A percentile compares a stretch with the other conserved stretches of the same genome.
phyloP scores from a whole-genome alignment of 176 grass and related monocot species.

The Phyllostachys edulis region DNA sequence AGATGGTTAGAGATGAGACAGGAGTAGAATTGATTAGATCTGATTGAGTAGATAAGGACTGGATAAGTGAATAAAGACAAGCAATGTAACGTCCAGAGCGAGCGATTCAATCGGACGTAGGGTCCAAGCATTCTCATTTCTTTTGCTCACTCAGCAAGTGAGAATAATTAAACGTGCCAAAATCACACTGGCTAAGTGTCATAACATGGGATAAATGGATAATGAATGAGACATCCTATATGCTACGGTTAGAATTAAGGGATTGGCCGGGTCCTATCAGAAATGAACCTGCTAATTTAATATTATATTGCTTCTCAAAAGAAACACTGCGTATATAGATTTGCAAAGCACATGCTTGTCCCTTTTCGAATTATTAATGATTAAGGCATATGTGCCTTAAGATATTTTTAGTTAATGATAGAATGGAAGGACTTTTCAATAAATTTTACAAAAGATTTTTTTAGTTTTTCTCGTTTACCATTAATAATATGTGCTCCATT shows the following conservation, averaged over 20 bases:
- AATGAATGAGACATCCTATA: not conserved
- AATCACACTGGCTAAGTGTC: not conserved
- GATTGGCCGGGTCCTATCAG: not conserved
- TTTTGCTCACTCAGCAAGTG: not conserved
- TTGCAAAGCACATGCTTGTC: not conserved
- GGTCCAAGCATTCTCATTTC: not conserved
- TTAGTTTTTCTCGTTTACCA: not conserved
- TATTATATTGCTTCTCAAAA: not conserved
- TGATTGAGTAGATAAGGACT: too few relatives aligned
- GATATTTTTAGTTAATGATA: not conserved
- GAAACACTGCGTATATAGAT: not conserved
- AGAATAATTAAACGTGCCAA: not conserved
- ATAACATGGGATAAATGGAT: not conserved
- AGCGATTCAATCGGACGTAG: too few relatives aligned
- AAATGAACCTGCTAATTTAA: not conserved
- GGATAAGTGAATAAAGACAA: too few relatives aligned
- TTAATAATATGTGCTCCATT: not conserved
- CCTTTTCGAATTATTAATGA: not conserved
- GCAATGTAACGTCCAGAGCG: too few relatives aligned
- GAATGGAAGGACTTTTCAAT: not conserved
- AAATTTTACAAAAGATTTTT: not conserved
- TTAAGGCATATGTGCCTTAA: not conserved
- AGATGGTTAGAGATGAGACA: too few relatives aligned
- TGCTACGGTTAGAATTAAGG: too few relatives aligned
- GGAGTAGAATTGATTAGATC: too few relatives aligned